These are phyloP conservation scores for Dioscorea zingiberensis DNA, from an alignment of 106 monocot genomes.

Conservation along the genomic window DNA sequence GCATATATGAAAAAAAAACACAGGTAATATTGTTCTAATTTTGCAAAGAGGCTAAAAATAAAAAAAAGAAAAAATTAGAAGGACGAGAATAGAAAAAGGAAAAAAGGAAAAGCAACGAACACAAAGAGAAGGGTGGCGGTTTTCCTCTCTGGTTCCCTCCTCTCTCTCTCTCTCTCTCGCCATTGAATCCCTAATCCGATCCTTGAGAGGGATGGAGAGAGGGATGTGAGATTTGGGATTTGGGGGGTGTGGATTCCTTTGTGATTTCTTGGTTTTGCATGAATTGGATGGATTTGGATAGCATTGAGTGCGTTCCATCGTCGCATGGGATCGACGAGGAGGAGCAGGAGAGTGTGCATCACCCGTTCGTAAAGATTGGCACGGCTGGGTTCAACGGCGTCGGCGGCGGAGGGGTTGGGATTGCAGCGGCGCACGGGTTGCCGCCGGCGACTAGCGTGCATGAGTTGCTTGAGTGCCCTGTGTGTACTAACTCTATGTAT, in stretches of 20 bases:
- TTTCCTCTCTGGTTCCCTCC: neutral
- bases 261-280: neutral
- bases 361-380: conserved; percentile 26
- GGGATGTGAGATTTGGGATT: neutral
- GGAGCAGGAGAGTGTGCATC: conserved; percentile 19
- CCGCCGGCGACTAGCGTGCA: conserved; percentile 53
- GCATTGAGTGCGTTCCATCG: conserved; percentile 58
- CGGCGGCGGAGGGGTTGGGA: conserved; percentile 8
- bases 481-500: conserved; percentile 86
- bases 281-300: conserved; percentile 44
- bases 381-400: neutral
- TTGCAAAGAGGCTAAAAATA: neutral
- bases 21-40: neutral
- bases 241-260: neutral
- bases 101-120: too few relatives aligned
- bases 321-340: conserved; percentile 50
- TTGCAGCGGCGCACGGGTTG: conserved; percentile 13
- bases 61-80: neutral
- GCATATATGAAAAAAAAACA: neutral
- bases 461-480: conserved; percentile 76
- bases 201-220: neutral
- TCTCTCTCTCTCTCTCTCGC: neutral
- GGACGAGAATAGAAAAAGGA: neutral
- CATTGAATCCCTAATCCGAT: neutral
- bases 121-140: neutral